Percentiles rank a stretch among this genome's conserved stretches.
These are phyloP conservation scores for Picea engelmannii DNA, from an alignment of 83 land plant species.

Conservation along the genomic window DNA sequence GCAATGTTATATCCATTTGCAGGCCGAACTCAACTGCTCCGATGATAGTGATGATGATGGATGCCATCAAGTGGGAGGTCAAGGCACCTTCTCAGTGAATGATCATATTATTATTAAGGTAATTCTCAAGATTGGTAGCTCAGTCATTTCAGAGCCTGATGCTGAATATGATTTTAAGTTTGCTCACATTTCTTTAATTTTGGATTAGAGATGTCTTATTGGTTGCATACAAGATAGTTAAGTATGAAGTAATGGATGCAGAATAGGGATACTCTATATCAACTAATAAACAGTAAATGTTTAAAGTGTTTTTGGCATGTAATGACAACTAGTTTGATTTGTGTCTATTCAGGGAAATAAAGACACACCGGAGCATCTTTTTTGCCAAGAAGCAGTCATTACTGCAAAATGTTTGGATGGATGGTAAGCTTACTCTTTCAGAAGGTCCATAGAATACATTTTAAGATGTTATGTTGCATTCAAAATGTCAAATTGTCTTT, in stretches of 20 bases:
- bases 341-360: conserved; percentile 1
- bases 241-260: neutral
- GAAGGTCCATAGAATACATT: neutral
- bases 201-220: too few species aligned
- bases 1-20: conserved; percentile 5
- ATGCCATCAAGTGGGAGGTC: neutral
- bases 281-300: neutral
- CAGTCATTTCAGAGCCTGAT: neutral
- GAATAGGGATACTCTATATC: neutral
- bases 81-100: conserved; percentile 7
- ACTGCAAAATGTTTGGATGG: conserved; percentile 6
- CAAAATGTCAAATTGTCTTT: neutral
- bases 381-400: conserved; percentile 10
- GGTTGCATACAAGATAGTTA: neutral
- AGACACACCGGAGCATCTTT: neutral
- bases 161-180: neutral
- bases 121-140: neutral
- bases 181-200: neutral
- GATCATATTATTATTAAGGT: conserved; percentile 10
- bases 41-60: conserved; percentile 7
- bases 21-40: neutral
- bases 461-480: neutral
- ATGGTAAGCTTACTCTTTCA: conserved; percentile 4
- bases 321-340: neutral
- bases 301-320: neutral